Conservation (phyloP, 768 basidiomycete genomes). For the Clavulina sp. region DNA sequence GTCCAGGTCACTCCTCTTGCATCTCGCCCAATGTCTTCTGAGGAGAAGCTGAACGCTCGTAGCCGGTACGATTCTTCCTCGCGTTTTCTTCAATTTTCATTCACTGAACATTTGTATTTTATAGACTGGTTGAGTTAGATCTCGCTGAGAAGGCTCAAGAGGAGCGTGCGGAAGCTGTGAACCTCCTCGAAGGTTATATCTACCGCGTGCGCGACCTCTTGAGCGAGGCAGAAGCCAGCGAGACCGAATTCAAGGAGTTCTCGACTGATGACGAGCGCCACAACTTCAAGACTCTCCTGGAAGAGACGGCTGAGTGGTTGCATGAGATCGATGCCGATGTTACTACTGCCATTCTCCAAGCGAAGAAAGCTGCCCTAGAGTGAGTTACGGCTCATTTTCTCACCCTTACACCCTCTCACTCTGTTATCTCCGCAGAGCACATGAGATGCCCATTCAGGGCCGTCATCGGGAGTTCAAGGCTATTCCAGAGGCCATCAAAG, state of each 20-base stretch:
- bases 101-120: not conserved
- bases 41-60: constrained; percentile 57
- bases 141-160: constrained; percentile 56
- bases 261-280: constrained; percentile 57
- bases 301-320: constrained; percentile 70
- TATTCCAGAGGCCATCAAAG: constrained; percentile 69
- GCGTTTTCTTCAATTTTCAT: not conserved
- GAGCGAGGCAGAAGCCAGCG: constrained; percentile 33
- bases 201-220: constrained; percentile 79
- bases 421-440: constrained; percentile 26
- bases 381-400: constrained; percentile 26
- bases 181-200: constrained; percentile 82
- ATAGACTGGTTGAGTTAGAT: constrained; percentile 65
- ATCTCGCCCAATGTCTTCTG: constrained; percentile 55
- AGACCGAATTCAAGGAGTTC: constrained; percentile 67
- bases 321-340: constrained; percentile 70
- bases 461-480: constrained; percentile 81
- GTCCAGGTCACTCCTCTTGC: constrained; percentile 46
- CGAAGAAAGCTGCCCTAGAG: constrained; percentile 71
- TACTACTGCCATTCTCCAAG: constrained; percentile 51
- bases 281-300: constrained; percentile 44
- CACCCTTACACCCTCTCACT: not conserved
- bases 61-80: constrained; percentile 40
- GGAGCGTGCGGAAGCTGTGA: constrained; percentile 76
- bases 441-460: constrained; percentile 68